A percentile compares a stretch with the other conserved stretches of the same genome.
Evolutionary conservation across 192 early-diverging fungal genomes (phyloP).

Genomic region (Podila clonocystis): DNA sequence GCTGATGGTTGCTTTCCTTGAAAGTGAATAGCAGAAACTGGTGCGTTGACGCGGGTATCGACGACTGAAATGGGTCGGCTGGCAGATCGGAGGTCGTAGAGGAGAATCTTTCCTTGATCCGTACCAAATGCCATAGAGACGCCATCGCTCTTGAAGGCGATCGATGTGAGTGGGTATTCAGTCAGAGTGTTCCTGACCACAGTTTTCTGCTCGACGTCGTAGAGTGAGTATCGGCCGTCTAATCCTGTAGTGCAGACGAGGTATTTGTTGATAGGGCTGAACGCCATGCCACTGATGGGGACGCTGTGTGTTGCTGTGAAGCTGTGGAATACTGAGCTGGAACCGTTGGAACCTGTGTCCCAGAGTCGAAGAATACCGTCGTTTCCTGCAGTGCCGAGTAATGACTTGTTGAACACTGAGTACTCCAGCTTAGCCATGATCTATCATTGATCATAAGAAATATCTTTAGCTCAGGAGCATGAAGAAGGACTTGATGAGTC

Average conservation of each 20-base stretch:
- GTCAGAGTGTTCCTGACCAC: constrained; percentile 48
- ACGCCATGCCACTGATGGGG: constrained; percentile 53
- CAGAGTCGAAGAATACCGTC: constrained; percentile 55
- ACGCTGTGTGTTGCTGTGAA: constrained; percentile 41
- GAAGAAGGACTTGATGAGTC: background rate
- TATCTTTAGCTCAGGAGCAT: background rate
- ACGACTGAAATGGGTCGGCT: constrained; percentile 43
- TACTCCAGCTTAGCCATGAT: constrained; percentile 43
- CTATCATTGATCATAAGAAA: constrained; percentile 5
- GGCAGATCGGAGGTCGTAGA: constrained; percentile 54
- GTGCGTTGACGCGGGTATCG: constrained; percentile 35
- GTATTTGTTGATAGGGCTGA: constrained; percentile 54
- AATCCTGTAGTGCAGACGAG: constrained; percentile 53
- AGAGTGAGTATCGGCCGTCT: constrained; percentile 50
- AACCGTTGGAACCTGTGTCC: constrained; percentile 42
- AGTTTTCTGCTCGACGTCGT: constrained; percentile 54
- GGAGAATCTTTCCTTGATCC: constrained; percentile 48
- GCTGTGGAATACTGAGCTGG: constrained; percentile 45
- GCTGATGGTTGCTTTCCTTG: constrained; percentile 20
- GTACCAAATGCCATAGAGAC: constrained; percentile 56
- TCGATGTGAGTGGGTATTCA: constrained; percentile 48
- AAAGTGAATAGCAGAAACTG: constrained; percentile 27
- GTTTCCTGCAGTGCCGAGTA: constrained; percentile 51
- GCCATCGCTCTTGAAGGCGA: constrained; percentile 53
- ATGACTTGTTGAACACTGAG: constrained; percentile 45